Conservation (phyloP, 2,329 filamentous ascomycete species). For the Colletotrichum shisoi region DNA sequence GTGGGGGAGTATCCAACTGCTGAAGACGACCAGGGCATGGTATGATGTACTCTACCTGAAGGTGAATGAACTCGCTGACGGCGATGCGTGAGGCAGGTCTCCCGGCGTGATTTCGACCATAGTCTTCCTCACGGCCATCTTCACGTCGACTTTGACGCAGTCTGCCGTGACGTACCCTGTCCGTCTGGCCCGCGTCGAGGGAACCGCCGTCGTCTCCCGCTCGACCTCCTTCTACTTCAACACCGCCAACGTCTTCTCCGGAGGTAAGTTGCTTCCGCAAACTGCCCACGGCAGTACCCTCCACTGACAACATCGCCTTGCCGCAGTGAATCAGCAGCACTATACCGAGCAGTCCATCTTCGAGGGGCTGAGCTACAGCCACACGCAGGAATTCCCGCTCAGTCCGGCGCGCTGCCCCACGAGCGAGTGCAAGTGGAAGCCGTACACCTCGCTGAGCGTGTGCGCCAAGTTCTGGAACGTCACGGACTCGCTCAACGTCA, state of each 20-base stretch:
- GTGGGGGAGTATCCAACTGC: constrained; percentile 35
- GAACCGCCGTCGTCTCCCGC: constrained; percentile 3
- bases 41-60: neutral
- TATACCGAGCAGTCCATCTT: constrained; percentile 11
- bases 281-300: neutral
- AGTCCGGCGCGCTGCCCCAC: constrained; percentile 18
- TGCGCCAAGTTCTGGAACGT: constrained; percentile 20
- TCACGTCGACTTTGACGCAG: constrained; percentile 30
- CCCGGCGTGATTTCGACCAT: constrained; percentile 2
- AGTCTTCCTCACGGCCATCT: constrained; percentile 11
- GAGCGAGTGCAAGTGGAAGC: constrained; percentile 1
- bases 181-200: constrained; percentile 5
- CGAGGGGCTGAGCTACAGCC: constrained; percentile 16
- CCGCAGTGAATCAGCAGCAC: neutral
- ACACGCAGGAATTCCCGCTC: constrained; percentile 14
- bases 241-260: neutral
- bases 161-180: constrained; percentile 22
- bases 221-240: constrained; percentile 21
- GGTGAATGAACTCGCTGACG: neutral
- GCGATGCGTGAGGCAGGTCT: neutral
- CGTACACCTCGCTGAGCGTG: constrained; percentile 10
- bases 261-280: neutral
- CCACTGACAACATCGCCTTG: neutral
- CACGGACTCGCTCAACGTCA: neutral
- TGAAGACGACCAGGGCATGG: constrained; percentile 24